phyloP scores from a whole-genome alignment of 1,284 basidiomycete species.

The Ustilago tritici region DNA sequence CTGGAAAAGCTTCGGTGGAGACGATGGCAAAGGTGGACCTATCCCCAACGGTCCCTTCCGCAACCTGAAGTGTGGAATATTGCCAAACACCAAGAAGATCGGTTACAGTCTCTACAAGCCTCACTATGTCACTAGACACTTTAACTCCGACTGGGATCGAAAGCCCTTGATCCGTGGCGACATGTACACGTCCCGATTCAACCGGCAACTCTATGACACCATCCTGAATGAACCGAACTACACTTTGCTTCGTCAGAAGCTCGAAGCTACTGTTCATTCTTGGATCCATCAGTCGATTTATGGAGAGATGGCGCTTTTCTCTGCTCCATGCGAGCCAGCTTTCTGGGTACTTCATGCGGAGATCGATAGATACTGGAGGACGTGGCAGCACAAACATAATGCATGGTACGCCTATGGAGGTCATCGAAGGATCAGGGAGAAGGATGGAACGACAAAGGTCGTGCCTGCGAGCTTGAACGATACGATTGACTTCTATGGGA shows the following conservation, averaged over 20 bases:
- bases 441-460: neutral
- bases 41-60: constrained; percentile 36
- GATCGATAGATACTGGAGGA: constrained; percentile 35
- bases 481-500: constrained; percentile 31
- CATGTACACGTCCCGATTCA: constrained; percentile 37
- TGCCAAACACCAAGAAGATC: constrained; percentile 28
- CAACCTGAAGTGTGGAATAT: constrained; percentile 9
- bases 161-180: constrained; percentile 28
- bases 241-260: constrained; percentile 3
- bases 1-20: constrained; percentile 15
- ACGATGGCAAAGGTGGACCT: constrained; percentile 22
- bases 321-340: constrained; percentile 31
- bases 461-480: constrained; percentile 17
- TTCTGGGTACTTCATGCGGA: constrained; percentile 47
- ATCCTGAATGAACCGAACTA: constrained; percentile 17
- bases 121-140: constrained; percentile 38
- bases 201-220: constrained; percentile 1
- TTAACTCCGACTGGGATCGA: constrained; percentile 31
- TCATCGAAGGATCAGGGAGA: constrained; percentile 2
- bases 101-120: constrained; percentile 32
- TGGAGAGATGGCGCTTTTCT: constrained; percentile 37
- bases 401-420: constrained; percentile 25
- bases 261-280: constrained; percentile 27
- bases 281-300: constrained; percentile 35
- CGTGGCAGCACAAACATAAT: constrained; percentile 14